Conservation (phyloP, 2,329 filamentous ascomycete species). For the Gnomoniopsis smithogilvyi region DNA sequence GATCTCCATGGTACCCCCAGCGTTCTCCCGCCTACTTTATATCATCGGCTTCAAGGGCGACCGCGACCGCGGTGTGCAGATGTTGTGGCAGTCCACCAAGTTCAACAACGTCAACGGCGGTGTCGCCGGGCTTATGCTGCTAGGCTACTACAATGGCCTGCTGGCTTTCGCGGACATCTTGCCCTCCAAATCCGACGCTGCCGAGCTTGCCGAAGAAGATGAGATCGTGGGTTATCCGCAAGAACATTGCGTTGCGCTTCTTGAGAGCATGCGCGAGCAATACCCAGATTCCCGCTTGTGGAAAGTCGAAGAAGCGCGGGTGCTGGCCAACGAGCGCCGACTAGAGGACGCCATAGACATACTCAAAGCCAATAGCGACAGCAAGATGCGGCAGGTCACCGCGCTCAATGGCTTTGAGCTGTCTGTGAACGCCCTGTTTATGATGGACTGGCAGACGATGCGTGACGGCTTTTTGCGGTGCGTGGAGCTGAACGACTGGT, state of each 20-base stretch:
- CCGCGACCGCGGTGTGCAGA: slow-evolving; percentile 72
- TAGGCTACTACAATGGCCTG: slow-evolving; percentile 86
- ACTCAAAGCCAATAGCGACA: slow-evolving; percentile 56
- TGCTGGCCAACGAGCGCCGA: slow-evolving; percentile 64
- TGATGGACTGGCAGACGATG: slow-evolving; percentile 73
- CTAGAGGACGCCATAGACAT: slow-evolving; percentile 66
- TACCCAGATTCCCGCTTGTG: slow-evolving; percentile 84
- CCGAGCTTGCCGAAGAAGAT: slow-evolving; percentile 41
- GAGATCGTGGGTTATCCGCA: slow-evolving; percentile 70
- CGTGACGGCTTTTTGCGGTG: slow-evolving; percentile 72
- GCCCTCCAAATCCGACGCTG: slow-evolving; percentile 55
- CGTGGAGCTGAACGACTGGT: slow-evolving; percentile 85
- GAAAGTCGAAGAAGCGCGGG: slow-evolving; percentile 82
- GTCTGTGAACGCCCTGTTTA: slow-evolving; percentile 72
- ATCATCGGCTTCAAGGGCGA: slow-evolving; percentile 92
- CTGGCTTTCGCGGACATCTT: slow-evolving; percentile 87
- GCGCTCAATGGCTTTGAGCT: slow-evolving; percentile 84
- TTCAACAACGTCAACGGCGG: slow-evolving; percentile 92
- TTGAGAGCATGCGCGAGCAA: slow-evolving; percentile 69
- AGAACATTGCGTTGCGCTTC: slow-evolving; percentile 62
- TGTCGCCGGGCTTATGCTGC: slow-evolving; percentile 74
- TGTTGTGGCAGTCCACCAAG: slow-evolving; percentile 87
- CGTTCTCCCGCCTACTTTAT: slow-evolving; percentile 81
- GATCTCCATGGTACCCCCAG: slow-evolving; percentile 88
- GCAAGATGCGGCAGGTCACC: slow-evolving; percentile 82